Evolutionary conservation across 331 rosid species (phyloP), one percentile per base, ranked within the genome.

Genomic region (Quercus tomentella): DNA sequence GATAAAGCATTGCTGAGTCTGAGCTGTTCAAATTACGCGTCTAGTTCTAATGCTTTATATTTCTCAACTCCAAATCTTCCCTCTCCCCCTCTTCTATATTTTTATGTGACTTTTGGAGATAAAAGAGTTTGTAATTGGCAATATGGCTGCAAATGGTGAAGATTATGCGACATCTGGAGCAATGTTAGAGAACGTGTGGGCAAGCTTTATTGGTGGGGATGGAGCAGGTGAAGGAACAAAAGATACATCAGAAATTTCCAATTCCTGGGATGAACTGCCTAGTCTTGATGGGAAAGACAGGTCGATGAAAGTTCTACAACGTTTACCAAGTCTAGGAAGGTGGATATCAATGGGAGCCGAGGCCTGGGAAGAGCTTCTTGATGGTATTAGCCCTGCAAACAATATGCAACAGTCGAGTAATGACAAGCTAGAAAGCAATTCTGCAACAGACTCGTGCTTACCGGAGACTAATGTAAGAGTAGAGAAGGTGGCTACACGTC

Each of bases 331-430:
- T 78, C 84, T 94, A 56, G 97, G 98, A 51, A 88, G 97, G 85
- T 92, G 97, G 97, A 83, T 89, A 54, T 94, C 98, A 55, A 94
- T 94, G 96, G 98, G 98, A 80, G 88, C 92, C 26, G 97, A 94
- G 16, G 89, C 86, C 22, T 92, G 98, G 98, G 97, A 94, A 82
- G 81, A 87, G 41, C 84, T 88, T 60, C 89, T 94, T 49, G 86
- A 89, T 57, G 82, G 80, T 58, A 35, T 63, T 49, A 78, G 69
- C 4, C 79, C 72, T 20, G n/a, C 74, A 76, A 77, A 17, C 31
- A 82, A 74, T 16, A 56, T 1, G 67, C 77, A 84, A 37, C 66
- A 81, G 28, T 72, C 26, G 33, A 23, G 71, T 55, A 56, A 57
- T 43, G 76, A 79, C 3, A 72, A 71, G 4, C 76, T 75, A 67